Conservation (phyloP, 2,329 filamentous ascomycete genomes). For the Cytospora paraplurivora region DNA sequence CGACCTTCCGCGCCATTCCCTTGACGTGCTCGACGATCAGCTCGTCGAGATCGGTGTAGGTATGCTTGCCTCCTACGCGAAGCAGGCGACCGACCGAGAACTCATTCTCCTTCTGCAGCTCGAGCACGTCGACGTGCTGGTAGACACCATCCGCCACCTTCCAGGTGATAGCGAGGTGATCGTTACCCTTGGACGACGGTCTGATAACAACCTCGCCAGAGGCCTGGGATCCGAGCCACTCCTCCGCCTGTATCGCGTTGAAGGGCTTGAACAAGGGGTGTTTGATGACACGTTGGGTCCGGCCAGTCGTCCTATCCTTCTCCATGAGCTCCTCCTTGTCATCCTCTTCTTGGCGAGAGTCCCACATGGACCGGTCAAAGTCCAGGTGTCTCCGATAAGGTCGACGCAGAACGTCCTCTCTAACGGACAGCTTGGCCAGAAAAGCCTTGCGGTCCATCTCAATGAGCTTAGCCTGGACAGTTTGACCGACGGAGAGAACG, state of each 20-base stretch:
- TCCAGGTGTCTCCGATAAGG: slow-evolving; percentile 72
- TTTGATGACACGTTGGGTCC: slow-evolving; percentile 93
- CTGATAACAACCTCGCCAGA: slow-evolving; percentile 92
- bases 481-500: slow-evolving; percentile 78
- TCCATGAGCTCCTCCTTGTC: slow-evolving; percentile 84
- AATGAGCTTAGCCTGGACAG: slow-evolving; percentile 82
- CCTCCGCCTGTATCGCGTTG: slow-evolving; percentile 88
- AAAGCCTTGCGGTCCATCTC: slow-evolving; percentile 88
- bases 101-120: slow-evolving; percentile 95
- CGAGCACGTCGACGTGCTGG: slow-evolving; percentile 95
- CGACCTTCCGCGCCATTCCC: slow-evolving; percentile 96
- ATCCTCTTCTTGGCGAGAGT: slow-evolving; percentile 75
- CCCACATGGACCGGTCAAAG: slow-evolving; percentile 81
- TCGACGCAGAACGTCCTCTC: slow-evolving; percentile 76
- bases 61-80: slow-evolving; percentile 84
- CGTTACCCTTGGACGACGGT: slow-evolving; percentile 90
- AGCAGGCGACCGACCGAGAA: slow-evolving; percentile 88
- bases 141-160: slow-evolving; percentile 96
- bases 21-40: slow-evolving; percentile 96
- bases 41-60: slow-evolving; percentile 94
- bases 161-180: slow-evolving; percentile 96
- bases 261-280: slow-evolving; percentile 94
- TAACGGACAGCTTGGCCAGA: slow-evolving; percentile 78
- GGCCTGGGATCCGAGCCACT: slow-evolving; percentile 84
- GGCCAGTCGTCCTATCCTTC: slow-evolving; percentile 82